These are phyloP conservation scores for Acacia pycnantha DNA, from an alignment of 331 rosid genomes.

Conservation along the genomic window DNA sequence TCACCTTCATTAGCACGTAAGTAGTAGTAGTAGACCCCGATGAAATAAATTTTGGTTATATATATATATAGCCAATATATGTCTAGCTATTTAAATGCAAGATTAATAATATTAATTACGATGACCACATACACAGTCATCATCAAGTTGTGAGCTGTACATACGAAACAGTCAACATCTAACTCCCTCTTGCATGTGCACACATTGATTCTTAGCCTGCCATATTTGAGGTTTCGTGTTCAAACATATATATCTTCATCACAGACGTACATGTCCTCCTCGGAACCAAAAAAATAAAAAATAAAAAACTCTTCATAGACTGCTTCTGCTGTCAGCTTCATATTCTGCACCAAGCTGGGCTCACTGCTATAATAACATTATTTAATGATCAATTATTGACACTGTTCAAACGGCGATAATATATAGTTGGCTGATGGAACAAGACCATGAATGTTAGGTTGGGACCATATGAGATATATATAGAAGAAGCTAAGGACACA, in stretches of 20 bases:
- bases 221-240: not conserved
- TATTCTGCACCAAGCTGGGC: not conserved
- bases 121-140: not conserved
- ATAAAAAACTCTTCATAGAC: not conserved
- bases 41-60: not conserved
- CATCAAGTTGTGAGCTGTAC: not conserved
- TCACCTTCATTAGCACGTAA: not conserved
- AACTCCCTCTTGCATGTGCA: constrained; percentile 17
- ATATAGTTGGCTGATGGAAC: not conserved
- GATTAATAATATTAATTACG: not conserved
- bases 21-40: not conserved
- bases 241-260: not conserved
- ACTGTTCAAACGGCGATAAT: not conserved
- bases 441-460: not conserved
- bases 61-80: not conserved
- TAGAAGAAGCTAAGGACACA: not conserved
- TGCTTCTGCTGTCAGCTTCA: not conserved
- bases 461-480: not conserved
- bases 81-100: not conserved
- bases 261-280: not conserved
- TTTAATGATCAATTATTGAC: not conserved
- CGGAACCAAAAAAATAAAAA: not conserved
- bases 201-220: constrained; percentile 22
- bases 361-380: not conserved
- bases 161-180: not conserved